Evolutionary conservation across 805 yeast species (phyloP), one percentile per base, ranked within the genome.

Genomic region (Ogataea haglerorum): DNA sequence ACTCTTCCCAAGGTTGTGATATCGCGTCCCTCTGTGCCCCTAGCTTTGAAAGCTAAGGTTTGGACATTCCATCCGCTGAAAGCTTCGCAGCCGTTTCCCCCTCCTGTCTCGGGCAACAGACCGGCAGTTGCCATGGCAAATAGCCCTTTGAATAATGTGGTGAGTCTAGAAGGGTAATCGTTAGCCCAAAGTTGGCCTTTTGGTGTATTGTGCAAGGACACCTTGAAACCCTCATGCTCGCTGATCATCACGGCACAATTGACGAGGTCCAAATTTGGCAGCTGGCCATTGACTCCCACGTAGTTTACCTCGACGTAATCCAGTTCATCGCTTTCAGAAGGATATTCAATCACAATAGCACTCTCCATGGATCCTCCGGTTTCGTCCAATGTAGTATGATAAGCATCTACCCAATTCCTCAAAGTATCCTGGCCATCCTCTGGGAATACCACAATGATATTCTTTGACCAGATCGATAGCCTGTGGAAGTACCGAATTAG

Each of bases 61-160:
- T 91, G 98, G 43, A 93, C 85, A 58, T 95, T 83, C 95, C 96
- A 93, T 4, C 98, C 97, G 38, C 93, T 82, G 57, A 91, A 93
- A 10, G 91, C 88, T 58, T 91, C 97, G 52, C 89, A 80, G n/a
- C 93, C 86, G 29, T 80, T 72, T 25, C 60, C 59, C 13, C 60
- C 60, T 14, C 53, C 57, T 14, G 38, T 19, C 18, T 46, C 38
- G 4, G 50, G 47, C 9, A 54, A 18, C 6, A 85, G 60, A 1
- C 98, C 98, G 0, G 95, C 73, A 5, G 79, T 55, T 4, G 90
- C 77, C 55, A 86, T 76, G 34, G 75, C 74, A 41, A 73, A 62
- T n/a, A 93, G 75, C 0, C 96, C 93, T 26, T 70, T 66, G 12
- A 76, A 43, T 37, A 93, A 57, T 0, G 83, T 76, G 19, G 67